Conservation (phyloP, 495 filamentous ascomycete genomes). For the Parmelia sp. region DNA sequence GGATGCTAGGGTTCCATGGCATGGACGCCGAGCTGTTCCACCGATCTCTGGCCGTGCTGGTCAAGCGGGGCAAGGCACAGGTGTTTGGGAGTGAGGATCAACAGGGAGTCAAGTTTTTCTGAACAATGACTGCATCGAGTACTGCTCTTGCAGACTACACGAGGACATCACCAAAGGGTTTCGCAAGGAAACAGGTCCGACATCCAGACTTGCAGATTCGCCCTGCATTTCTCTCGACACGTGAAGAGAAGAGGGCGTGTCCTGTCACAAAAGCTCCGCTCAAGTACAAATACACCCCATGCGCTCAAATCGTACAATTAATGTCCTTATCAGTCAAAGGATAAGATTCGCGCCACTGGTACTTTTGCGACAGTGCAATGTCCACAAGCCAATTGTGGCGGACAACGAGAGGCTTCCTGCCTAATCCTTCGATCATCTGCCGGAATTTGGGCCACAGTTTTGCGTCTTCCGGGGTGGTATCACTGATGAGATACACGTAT, state of each 20-base stretch:
- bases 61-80: slow-evolving; percentile 86
- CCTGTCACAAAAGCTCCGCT: slow-evolving; percentile 12
- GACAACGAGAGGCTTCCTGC: slow-evolving; percentile 70
- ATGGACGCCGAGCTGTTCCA: slow-evolving; percentile 76
- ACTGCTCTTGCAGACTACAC: neutral
- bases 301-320: neutral
- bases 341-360: slow-evolving; percentile 60
- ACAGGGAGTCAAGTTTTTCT: slow-evolving; percentile 95
- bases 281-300: neutral
- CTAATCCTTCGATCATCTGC: slow-evolving; percentile 62
- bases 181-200: neutral
- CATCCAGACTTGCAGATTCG: neutral
- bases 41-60: slow-evolving; percentile 68
- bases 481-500: slow-evolving; percentile 68
- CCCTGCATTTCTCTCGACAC: neutral
- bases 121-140: slow-evolving; percentile 20
- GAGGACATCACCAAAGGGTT: neutral
- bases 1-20: slow-evolving; percentile 67
- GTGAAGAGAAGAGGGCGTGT: neutral
- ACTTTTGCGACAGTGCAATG: slow-evolving; percentile 77
- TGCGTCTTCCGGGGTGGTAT: slow-evolving; percentile 55
- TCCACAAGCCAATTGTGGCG: slow-evolving; percentile 82
- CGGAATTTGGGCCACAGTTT: slow-evolving; percentile 75
- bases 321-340: slow-evolving; percentile 31
- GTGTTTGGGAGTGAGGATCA: slow-evolving; percentile 83